A percentile compares a stretch with the other conserved stretches of the same genome.
Conservation (phyloP, 164 flowering plant genomes). For the Dillenia suffruticosa region DNA sequence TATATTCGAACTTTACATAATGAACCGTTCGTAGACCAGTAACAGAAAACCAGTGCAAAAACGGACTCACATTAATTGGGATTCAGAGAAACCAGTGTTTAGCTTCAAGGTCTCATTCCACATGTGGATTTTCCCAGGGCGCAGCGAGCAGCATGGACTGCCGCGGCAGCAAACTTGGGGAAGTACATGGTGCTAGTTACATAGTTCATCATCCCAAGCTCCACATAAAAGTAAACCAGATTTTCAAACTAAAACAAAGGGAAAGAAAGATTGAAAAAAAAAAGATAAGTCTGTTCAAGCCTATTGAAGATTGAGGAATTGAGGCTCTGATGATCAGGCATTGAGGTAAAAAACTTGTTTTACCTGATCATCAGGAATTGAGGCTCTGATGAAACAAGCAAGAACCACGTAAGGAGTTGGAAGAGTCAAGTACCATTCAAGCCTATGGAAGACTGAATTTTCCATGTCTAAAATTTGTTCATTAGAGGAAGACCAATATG, state of each 20-base stretch:
- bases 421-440: conserved; percentile 25
- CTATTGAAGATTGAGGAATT: not conserved
- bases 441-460: conserved; percentile 14
- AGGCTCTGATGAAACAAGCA: conserved; percentile 19
- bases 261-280: not conserved
- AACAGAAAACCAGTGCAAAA: too few relatives aligned
- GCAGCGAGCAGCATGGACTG: conserved; percentile 26
- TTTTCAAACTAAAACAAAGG: conserved; percentile 16
- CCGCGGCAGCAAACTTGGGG: conserved; percentile 24
- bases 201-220: conserved; percentile 26
- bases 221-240: conserved; percentile 22
- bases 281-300: not conserved
- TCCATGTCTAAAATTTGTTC: conserved; percentile 23
- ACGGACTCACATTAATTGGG: conserved; percentile 10
- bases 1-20: too few relatives aligned
- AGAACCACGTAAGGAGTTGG: conserved; percentile 26
- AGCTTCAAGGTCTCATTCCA: conserved; percentile 22
- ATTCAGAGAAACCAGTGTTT: conserved; percentile 21
- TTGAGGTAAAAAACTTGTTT: too few relatives aligned
- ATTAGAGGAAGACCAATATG: conserved; percentile 11
- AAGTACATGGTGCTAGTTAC: conserved; percentile 7
- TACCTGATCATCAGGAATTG: conserved; percentile 10
- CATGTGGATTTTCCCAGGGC: conserved; percentile 10
- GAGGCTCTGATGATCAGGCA: too few relatives aligned
- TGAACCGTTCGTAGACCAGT: too few relatives aligned